Evolutionary conservation across 805 yeast genomes (phyloP).

Genomic region (Lachancea meyersii): DNA sequence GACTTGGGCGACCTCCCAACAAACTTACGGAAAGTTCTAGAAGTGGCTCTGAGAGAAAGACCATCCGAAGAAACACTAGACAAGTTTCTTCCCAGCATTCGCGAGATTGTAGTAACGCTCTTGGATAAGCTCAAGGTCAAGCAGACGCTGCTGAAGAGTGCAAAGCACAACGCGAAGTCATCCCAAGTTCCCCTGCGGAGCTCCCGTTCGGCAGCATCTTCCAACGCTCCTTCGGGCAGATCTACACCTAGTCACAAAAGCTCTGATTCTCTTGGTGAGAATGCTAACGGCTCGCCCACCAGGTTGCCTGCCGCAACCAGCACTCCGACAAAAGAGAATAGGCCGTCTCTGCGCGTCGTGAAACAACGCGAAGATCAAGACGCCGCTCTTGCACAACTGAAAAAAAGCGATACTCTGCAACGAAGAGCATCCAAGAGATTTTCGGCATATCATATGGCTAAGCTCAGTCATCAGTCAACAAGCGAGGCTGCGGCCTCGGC

Average conservation of each 20-base stretch:
- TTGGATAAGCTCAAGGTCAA: slow-evolving; percentile 75
- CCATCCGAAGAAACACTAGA: slow-evolving; percentile 82
- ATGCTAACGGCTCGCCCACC: not conserved
- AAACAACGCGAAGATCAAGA: slow-evolving; percentile 17
- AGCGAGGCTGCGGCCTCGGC: slow-evolving; percentile 14
- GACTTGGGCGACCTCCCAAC: slow-evolving; percentile 91
- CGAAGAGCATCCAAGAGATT: slow-evolving; percentile 91
- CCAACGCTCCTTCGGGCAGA: slow-evolving; percentile 7
- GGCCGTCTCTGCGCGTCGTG: slow-evolving; percentile 8
- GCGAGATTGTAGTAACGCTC: slow-evolving; percentile 77
- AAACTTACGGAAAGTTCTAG: slow-evolving; percentile 69
- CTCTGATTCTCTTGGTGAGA: not conserved
- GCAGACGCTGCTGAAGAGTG: slow-evolving; percentile 43
- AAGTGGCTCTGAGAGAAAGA: slow-evolving; percentile 75
- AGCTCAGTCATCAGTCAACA: slow-evolving; percentile 46
- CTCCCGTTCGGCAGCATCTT: slow-evolving; percentile 2
- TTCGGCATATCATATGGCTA: slow-evolving; percentile 88
- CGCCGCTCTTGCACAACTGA: slow-evolving; percentile 72
- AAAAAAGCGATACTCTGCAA: slow-evolving; percentile 75
- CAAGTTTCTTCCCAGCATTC: slow-evolving; percentile 70
- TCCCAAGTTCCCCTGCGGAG: slow-evolving; percentile 1
- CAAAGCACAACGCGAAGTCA: slow-evolving; percentile 16
- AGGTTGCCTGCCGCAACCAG: slow-evolving; percentile 8
- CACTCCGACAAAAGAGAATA: slow-evolving; percentile 11
- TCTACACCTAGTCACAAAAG: not conserved